A percentile compares a stretch with the other conserved stretches of the same genome.
Conservation (phyloP, 2,329 filamentous ascomycete genomes). For the Fusarium sp. region DNA sequence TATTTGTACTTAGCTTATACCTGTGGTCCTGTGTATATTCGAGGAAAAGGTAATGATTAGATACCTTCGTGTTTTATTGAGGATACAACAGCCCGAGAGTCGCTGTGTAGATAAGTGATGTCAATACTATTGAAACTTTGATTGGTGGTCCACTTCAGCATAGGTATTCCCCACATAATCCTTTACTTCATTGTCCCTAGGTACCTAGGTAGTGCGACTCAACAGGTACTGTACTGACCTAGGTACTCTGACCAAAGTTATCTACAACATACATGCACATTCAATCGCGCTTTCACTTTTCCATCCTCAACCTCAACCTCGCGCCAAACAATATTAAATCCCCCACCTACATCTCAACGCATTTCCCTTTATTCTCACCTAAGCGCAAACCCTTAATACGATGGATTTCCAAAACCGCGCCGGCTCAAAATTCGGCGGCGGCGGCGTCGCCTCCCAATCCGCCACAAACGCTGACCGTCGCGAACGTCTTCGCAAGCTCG, state of each 20-base stretch:
- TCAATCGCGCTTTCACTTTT: slow-evolving; percentile 39
- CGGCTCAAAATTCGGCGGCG: slow-evolving; percentile 97
- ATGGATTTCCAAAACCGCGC: slow-evolving; percentile 91
- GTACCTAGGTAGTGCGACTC: too few relatives aligned
- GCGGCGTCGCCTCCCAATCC: slow-evolving; percentile 92
- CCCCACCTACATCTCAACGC: background rate
- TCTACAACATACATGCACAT: slow-evolving; percentile 4
- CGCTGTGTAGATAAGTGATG: background rate
- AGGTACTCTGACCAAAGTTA: background rate
- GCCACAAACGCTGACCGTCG: slow-evolving; percentile 97
- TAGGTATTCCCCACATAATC: slow-evolving; percentile 23
- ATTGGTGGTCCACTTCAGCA: slow-evolving; percentile 32
- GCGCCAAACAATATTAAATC: slow-evolving; percentile 12
- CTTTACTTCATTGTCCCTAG: slow-evolving; percentile 19
- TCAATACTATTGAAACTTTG: slow-evolving; percentile 4
- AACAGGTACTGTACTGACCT: background rate
- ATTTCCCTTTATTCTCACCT: background rate
- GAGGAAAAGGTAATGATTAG: background rate
- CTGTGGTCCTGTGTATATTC: background rate
- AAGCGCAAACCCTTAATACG: background rate
- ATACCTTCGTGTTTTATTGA: background rate
- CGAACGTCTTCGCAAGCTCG: slow-evolving; percentile 96
- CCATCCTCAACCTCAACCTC: slow-evolving; percentile 22
- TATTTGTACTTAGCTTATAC: background rate
- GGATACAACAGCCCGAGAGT: background rate